Conservation (phyloP, 345 rosid species). For the Noccaea caerulescens region DNA sequence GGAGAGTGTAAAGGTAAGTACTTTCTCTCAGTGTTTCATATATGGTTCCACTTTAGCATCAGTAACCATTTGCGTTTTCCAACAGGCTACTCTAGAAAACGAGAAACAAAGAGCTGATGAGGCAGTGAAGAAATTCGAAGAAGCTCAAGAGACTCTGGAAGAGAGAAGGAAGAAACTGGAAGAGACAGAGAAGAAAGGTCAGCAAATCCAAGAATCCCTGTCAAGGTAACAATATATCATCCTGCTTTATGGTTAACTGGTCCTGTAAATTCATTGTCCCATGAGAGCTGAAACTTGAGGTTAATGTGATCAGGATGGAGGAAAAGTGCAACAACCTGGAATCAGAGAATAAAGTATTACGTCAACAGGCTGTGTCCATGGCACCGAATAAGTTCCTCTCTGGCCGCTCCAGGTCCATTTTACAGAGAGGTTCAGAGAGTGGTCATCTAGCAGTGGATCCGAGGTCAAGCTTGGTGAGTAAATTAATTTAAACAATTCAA, state of each 20-base stretch:
- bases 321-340: constrained; percentile 81
- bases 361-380: constrained; percentile 94
- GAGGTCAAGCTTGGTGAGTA: constrained; percentile 60
- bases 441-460: constrained; percentile 62
- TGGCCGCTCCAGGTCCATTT: constrained; percentile 84
- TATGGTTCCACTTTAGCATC: constrained; percentile 24
- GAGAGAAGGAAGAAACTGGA: constrained; percentile 62
- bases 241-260: neutral
- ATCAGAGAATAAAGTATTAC: constrained; percentile 88
- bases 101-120: constrained; percentile 72
- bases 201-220: constrained; percentile 75
- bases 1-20: constrained; percentile 63
- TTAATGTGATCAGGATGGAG: constrained; percentile 65
- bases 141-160: constrained; percentile 57
- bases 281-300: constrained; percentile 20
- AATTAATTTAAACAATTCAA: neutral
- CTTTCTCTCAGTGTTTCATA: constrained; percentile 28
- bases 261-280: constrained; percentile 1
- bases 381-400: constrained; percentile 94
- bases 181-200: constrained; percentile 75
- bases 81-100: constrained; percentile 61
- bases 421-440: constrained; percentile 85
- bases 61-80: constrained; percentile 1
- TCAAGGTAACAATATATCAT: constrained; percentile 53
- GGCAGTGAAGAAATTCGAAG: constrained; percentile 60